Evolutionary conservation across 2,329 filamentous ascomycete genomes (phyloP), one percentile per base, ranked within the genome.

Genomic region (Chaetomium strumarium): DNA sequence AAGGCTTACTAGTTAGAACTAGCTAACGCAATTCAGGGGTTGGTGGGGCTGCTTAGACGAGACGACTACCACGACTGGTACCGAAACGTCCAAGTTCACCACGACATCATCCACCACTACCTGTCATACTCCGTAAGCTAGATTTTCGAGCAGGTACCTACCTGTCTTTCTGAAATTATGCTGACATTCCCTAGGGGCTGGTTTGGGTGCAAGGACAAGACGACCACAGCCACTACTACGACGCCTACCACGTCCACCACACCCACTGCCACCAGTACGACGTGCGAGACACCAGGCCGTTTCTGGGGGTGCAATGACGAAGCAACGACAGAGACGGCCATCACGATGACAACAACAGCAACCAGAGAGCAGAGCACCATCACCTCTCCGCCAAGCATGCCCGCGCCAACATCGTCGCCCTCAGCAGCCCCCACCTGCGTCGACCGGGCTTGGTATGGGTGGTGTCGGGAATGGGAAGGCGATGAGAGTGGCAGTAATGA

Each of bases 11-110:
- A 14, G 12, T 34, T 51, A 11, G 24, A 24, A 24, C 24, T 4
- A 7, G 24, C 52, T 61, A 30, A 60, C 56, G 29, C 19, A 17
- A 39, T 20, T 24, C 16, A 57, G 55, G 30, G 90, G 91, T 5
- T 96, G 91, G 91, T 95, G 86, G 85, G 89, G 88, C 19, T 90
- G 83, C 65, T 71, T 88, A 37, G 86, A 89, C 59, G 78, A 84
- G 67, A 77, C 77, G 2, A 85, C 83, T 0, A 75, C 74, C 1
- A 71, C 71, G 11, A 75, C 70, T 1, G 68, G 65, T 7, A 69
- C 63, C 8, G 63, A 29, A 6, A 74, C 74, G 0, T 67, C 66
- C 1, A 72, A 68, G 55, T 68, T 69, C 9, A 78, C 75, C 0
- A 71, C 68, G 1, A 70, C 70, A 1, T 68, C 66, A n/a, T 70